phyloP scores from a whole-genome alignment of 352 stramenopile species.

The Globisporangium yorkense region DNA sequence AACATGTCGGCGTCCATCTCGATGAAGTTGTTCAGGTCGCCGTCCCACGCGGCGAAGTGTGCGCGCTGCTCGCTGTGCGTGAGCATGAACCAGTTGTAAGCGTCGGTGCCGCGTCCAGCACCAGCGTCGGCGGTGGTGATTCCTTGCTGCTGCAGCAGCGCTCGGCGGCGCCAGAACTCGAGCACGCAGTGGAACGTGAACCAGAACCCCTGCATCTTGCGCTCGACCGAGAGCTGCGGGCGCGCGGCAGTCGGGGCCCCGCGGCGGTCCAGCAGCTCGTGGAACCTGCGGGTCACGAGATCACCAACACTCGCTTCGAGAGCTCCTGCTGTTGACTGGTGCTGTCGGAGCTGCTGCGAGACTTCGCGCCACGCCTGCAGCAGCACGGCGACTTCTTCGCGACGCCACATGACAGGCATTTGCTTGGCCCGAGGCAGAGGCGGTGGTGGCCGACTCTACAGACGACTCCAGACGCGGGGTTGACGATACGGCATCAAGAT shows the following conservation, averaged over 20 bases:
- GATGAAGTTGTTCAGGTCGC: background rate
- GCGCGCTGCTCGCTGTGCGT: background rate
- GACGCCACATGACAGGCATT: too few species aligned
- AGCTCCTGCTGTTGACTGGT: background rate
- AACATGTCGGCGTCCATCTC: background rate
- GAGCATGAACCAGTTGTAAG: background rate
- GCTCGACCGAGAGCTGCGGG: background rate
- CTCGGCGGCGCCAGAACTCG: background rate
- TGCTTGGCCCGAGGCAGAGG: too few species aligned
- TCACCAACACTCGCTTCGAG: background rate
- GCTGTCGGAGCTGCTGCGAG: background rate
- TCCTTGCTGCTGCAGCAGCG: background rate
- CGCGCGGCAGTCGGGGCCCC: background rate
- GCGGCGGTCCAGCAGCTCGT: background rate
- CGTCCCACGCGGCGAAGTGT: background rate
- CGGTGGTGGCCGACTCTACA: too few species aligned
- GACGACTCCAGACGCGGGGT: too few species aligned
- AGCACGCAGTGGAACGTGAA: background rate
- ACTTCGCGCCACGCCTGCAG: background rate
- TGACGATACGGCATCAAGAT: too few species aligned
- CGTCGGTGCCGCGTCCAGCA: background rate
- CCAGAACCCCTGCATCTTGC: constrained; percentile 3
- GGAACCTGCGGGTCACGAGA: background rate
- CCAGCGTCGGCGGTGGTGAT: too few species aligned
- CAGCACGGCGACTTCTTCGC: background rate